Evolutionary conservation across 2,329 filamentous ascomycete genomes (phyloP), one percentile per base, ranked within the genome.

Genomic region (Pseudogymnoascus sp.): DNA sequence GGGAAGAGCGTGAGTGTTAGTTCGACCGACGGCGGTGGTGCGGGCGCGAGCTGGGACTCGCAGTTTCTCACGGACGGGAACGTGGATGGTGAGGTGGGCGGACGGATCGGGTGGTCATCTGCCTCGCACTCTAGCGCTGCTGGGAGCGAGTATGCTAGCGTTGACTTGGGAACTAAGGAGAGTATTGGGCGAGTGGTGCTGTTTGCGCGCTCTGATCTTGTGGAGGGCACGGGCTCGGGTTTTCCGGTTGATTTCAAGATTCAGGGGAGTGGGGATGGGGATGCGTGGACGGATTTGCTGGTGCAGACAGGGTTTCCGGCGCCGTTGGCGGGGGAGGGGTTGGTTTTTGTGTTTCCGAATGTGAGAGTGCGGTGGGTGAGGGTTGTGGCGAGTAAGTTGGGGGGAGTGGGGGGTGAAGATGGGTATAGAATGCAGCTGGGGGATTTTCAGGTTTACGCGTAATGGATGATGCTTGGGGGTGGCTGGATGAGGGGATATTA

Each of bases 211-310:
- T 63, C 62, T n/a, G 64, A 65, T 36, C 35, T 66, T 2, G 58
- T 64, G 1, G 60, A 64, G 6, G 58, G 36, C 7, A 60, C 58
- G 2, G 64, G 64, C 6, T 64, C 65, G 1, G 65, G 64, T 2
- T 64, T 66, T 14, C 65, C 65, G 6, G 55, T 62, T 9, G 60
- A 38, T 42, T 65, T 65, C 33, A 58, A 61, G 25, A 66, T 66
- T 33, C 65, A 65, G 45, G 62, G 62, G 9, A 64, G 63, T 28
- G 33, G 16, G 11, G 58, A 65, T 45, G 60, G 38, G 4, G 35
- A 23, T 5, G 33, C 14, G 8, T 66, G 65, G 64, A 60, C 6
- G 14, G 61, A 61, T 39, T 30, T 66, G 5, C 19, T 65, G 5
- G 60, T 28, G 7, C 60, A 60, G 16, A 61, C 23, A 4, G 49